phyloP scores from a whole-genome alignment of 345 rosid genomes.

The Balakata baccata region DNA sequence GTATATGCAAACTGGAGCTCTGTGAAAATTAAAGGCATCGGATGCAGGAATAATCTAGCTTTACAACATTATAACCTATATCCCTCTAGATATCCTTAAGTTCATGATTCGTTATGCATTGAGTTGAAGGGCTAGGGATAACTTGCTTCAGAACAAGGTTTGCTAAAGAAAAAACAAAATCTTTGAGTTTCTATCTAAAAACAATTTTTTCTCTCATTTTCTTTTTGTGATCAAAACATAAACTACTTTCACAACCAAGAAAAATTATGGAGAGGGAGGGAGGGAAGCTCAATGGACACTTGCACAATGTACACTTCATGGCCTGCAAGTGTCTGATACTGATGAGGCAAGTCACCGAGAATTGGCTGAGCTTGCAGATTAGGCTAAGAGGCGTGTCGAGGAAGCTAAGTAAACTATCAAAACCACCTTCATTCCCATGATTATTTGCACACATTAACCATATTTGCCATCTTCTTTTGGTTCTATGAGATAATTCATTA shows the following conservation, averaged over 20 bases:
- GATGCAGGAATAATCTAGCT: constrained; percentile 85
- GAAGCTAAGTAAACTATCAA: constrained; percentile 79
- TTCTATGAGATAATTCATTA: too few species aligned
- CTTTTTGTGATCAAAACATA: too few species aligned
- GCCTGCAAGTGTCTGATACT: constrained; percentile 38
- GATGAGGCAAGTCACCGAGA: constrained; percentile 45
- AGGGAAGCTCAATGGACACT: constrained; percentile 73
- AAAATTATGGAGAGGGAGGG: constrained; percentile 69
- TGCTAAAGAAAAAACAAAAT: too few species aligned
- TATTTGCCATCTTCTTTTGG: too few species aligned
- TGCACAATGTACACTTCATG: constrained; percentile 71
- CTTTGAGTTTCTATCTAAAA: too few species aligned
- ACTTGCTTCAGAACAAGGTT: constrained; percentile 75
- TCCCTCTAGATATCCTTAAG: constrained; percentile 77
- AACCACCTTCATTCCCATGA: neutral
- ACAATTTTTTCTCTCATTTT: neutral
- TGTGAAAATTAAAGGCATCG: constrained; percentile 70
- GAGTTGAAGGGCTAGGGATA: constrained; percentile 77
- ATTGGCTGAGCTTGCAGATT: constrained; percentile 59
- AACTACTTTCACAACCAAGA: constrained; percentile 76
- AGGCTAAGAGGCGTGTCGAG: constrained; percentile 74
- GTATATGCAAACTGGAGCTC: constrained; percentile 68
- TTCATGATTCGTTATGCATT: constrained; percentile 74
- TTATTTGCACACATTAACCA: neutral
- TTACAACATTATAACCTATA: constrained; percentile 60